Conservation (phyloP, 1,139 yeast species). For the Suzukiozyma palmioleophila region DNA sequence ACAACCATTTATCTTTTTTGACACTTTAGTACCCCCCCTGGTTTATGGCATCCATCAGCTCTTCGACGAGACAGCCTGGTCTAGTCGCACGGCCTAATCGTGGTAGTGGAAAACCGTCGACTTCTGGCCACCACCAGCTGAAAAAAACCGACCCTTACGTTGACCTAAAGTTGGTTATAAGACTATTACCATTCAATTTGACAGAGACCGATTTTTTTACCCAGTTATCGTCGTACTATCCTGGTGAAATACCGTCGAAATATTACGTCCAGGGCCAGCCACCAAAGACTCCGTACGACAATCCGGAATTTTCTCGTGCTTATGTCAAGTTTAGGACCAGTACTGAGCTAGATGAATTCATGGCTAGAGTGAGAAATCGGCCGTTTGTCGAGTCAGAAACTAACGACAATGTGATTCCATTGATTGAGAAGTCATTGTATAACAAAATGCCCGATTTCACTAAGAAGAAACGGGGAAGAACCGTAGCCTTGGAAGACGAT, state of each 20-base stretch:
- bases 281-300: conserved; percentile 19
- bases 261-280: conserved; percentile 19
- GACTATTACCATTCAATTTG: conserved; percentile 20
- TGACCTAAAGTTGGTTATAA: conserved; percentile 12
- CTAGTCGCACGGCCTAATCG: neutral
- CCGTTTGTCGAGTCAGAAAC: conserved; percentile 19
- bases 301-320: conserved; percentile 26
- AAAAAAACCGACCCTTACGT: neutral
- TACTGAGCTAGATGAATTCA: conserved; percentile 12
- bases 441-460: conserved; percentile 18
- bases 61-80: conserved; percentile 2
- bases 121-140: neutral
- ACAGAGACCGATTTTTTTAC: conserved; percentile 14
- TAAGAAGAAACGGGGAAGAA: neutral
- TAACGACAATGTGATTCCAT: conserved; percentile 21
- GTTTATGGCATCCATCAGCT: conserved; percentile 1
- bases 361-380: conserved; percentile 14
- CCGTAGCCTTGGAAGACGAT: neutral
- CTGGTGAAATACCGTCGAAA: conserved; percentile 10
- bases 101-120: neutral
- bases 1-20: neutral
- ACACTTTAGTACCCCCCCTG: neutral
- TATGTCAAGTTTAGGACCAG: conserved; percentile 20
- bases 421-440: conserved; percentile 20
- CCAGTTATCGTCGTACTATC: conserved; percentile 14